These are phyloP conservation scores for Diaporthe eres DNA, from an alignment of 2,329 filamentous ascomycete species.

Conservation along the genomic window DNA sequence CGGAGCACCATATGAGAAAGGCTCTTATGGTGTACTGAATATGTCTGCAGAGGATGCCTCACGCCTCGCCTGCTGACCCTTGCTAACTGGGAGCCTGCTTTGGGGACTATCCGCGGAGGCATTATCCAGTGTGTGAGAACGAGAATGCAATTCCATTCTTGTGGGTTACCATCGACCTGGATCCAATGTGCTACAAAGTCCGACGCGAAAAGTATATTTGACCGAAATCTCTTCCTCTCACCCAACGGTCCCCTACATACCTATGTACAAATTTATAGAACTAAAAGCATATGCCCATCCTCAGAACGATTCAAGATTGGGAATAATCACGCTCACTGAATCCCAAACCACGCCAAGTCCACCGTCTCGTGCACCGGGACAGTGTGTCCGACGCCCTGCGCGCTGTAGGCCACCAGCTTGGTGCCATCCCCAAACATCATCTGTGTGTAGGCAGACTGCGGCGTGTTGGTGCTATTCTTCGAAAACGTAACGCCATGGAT, in stretches of 20 bases:
- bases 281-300: neutral
- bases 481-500: constrained; percentile 45
- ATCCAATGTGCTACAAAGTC: neutral
- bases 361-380: constrained; percentile 48
- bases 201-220: neutral
- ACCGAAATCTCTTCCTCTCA: neutral
- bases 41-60: neutral
- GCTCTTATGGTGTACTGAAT: neutral
- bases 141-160: too few species aligned
- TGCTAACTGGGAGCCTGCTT: neutral
- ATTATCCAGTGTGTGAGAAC: neutral
- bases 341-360: constrained; percentile 40
- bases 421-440: constrained; percentile 51
- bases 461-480: constrained; percentile 46
- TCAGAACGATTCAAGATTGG: too few species aligned
- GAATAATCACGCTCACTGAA: neutral
- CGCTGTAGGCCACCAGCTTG: constrained; percentile 50
- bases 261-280: neutral
- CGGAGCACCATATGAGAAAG: too few species aligned
- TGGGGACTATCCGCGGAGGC: neutral
- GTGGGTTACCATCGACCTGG: too few species aligned
- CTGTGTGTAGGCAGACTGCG: constrained; percentile 48
- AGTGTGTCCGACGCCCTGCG: constrained; percentile 48
- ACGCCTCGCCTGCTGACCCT: neutral
- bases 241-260: accelerated